Evolutionary conservation across 2,329 filamentous ascomycete genomes (phyloP), one percentile per base, ranked within the genome.

Genomic region (Pseudocercospora pini-densiflorae): DNA sequence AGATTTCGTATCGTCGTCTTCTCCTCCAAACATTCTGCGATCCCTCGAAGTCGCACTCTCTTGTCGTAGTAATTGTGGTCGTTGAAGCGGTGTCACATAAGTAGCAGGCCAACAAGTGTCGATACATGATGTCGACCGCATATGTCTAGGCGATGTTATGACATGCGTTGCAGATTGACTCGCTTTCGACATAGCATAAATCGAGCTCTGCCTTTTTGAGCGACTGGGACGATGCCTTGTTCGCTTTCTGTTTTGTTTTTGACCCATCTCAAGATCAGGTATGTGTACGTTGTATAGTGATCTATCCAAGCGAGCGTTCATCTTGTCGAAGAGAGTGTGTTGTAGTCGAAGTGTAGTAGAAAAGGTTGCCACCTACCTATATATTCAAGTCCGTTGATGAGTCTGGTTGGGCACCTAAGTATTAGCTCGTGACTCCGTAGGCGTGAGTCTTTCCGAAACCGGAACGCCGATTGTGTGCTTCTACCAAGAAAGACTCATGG

Each of bases 11-110:
- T 82, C 80, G 62, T 78, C 79, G 54, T 74, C 77, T 61, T 79
- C 75, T 29, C 81, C 81, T 21, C 81, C 81, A 70, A 83, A 83
- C 68, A 82, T 76, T 33, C 80, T 77, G 45, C 70, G 67, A 40
- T 74, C 71, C 16, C 71, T 59, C 14, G 67, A 49, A 8, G 14
- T 62, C 10, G 65, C 63, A 31, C 64, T 68, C 43, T 70, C 70
- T 14, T 59, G 47, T 40, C 63, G 16, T 7, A 58, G 5, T 27
- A 51, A 19, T 49, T 47, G 36, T 40, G 45, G 63, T 64, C 60
- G 43, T 60, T 31, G 58, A 9, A 55, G 14, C 31, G 40, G 43
- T 63, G 40, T 21, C 55, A 61, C 36, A 29, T 10, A 27, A 21
- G 23, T 4, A 29, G 51, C 23, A 2, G 24, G 51, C 23, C 51